Evolutionary conservation across 768 basidiomycete species (phyloP).

Genomic region (Mycena galopus): DNA sequence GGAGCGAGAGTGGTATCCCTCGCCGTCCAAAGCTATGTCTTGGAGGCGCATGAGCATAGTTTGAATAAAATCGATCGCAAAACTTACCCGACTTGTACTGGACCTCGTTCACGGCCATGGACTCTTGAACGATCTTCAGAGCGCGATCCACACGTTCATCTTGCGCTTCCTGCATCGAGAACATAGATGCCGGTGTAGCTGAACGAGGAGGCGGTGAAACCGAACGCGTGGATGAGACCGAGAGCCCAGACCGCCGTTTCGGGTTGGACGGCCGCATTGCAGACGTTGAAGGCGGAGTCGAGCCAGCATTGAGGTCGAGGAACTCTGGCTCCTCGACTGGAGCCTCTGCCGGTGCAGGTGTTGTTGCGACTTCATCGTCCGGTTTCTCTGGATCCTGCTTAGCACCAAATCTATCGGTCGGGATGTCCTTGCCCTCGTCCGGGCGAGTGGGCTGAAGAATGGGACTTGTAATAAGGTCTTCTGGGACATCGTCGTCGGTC

Average conservation of each 20-base stretch:
- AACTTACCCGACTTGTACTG: slow-evolving; percentile 71
- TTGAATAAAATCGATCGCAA: background rate
- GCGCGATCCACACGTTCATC: slow-evolving; percentile 65
- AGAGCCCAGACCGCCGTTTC: slow-evolving; percentile 31
- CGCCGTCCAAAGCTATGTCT: slow-evolving; percentile 87
- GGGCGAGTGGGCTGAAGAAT: slow-evolving; percentile 77
- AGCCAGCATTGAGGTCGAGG: slow-evolving; percentile 80
- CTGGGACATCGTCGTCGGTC: slow-evolving; percentile 94
- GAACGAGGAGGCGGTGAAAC: slow-evolving; percentile 11
- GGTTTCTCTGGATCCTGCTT: slow-evolving; percentile 48
- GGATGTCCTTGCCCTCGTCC: slow-evolving; percentile 47
- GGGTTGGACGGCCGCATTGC: slow-evolving; percentile 15
- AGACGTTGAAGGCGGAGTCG: slow-evolving; percentile 24
- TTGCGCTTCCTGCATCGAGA: slow-evolving; percentile 51
- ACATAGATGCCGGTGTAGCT: slow-evolving; percentile 37
- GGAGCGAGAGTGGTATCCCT: slow-evolving; percentile 79
- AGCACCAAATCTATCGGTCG: slow-evolving; percentile 58
- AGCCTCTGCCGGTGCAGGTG: slow-evolving; percentile 38
- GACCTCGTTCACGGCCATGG: slow-evolving; percentile 66
- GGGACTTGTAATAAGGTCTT: slow-evolving; percentile 94
- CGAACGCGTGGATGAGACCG: slow-evolving; percentile 11
- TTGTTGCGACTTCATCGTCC: slow-evolving; percentile 35
- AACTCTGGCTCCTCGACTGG: slow-evolving; percentile 77
- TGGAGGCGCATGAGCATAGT: slow-evolving; percentile 6
- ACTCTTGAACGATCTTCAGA: slow-evolving; percentile 56